Evolutionary conservation across 805 yeast genomes (phyloP).

Genomic region (Lipomyces sp.): DNA sequence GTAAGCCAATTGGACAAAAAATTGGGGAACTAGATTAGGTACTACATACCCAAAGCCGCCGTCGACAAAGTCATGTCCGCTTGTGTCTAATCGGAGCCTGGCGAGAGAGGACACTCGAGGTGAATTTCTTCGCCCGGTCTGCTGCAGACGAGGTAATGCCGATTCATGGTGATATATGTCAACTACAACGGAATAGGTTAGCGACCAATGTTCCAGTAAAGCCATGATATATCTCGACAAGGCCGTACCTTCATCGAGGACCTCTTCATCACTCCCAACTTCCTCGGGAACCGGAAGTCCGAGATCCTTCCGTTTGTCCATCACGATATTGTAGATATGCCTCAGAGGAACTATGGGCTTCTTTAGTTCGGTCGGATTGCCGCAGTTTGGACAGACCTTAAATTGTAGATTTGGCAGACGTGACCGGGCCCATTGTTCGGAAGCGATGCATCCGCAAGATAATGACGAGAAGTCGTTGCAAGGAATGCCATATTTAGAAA

Average conservation of each 20-base stretch:
- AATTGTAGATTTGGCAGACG: conserved; percentile 24
- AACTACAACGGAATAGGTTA: conserved; percentile 3
- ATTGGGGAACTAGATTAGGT: background rate
- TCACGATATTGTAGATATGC: conserved; percentile 24
- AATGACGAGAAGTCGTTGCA: conserved; percentile 25
- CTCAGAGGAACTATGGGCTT: conserved; percentile 25
- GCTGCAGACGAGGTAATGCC: background rate
- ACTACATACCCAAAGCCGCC: conserved; percentile 11
- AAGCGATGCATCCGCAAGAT: conserved; percentile 29
- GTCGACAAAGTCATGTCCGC: conserved; percentile 1
- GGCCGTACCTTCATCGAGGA: conserved; percentile 16
- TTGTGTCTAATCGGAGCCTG: conserved; percentile 10
- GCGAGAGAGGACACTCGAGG: conserved; percentile 1
- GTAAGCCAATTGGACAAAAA: background rate
- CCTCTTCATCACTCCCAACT: conserved; percentile 28
- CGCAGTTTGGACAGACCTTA: conserved; percentile 27
- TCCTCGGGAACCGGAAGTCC: conserved; percentile 27
- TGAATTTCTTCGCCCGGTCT: background rate
- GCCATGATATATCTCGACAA: background rate
- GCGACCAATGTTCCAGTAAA: background rate
- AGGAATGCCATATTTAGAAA: conserved; percentile 28
- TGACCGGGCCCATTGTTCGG: conserved; percentile 29
- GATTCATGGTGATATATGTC: conserved; percentile 4
- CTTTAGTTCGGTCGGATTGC: conserved; percentile 26
- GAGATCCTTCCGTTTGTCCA: conserved; percentile 27